These are phyloP conservation scores for Coniochaeta sp. DNA, from an alignment of 2,329 filamentous ascomycete species.

Conservation along the genomic window DNA sequence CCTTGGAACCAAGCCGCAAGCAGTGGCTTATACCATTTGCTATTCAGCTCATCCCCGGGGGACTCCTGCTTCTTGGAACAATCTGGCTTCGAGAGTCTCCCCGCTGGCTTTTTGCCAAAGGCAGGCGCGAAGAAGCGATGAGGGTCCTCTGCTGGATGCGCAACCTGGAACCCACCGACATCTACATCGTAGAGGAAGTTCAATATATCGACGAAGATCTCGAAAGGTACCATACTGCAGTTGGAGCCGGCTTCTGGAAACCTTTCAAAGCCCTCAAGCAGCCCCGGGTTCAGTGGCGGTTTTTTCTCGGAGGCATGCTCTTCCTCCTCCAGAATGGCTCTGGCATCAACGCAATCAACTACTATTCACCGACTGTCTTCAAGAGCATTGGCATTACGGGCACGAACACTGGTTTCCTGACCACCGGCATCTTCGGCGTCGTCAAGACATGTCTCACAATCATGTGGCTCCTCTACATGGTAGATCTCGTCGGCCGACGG, in stretches of 20 bases:
- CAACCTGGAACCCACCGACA: constrained; percentile 44
- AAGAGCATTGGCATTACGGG: constrained; percentile 39
- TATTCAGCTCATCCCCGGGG: constrained; percentile 60
- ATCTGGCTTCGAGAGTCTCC: constrained; percentile 59
- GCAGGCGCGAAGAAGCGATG: constrained; percentile 50
- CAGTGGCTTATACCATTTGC: constrained; percentile 62
- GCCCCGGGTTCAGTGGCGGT: constrained; percentile 57
- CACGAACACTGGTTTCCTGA: constrained; percentile 39
- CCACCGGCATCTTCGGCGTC: constrained; percentile 70
- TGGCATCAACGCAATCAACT: constrained; percentile 75
- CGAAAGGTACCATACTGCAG: constrained; percentile 52
- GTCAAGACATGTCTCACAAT: constrained; percentile 65
- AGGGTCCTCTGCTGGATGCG: constrained; percentile 58
- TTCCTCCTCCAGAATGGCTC: constrained; percentile 75
- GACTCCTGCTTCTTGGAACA: constrained; percentile 52
- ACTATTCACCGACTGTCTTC: constrained; percentile 65
- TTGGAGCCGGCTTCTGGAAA: constrained; percentile 69
- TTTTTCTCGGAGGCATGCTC: constrained; percentile 65
- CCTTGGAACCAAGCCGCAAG: constrained; percentile 34
- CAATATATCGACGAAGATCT: constrained; percentile 63
- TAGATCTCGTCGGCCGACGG: constrained; percentile 49
- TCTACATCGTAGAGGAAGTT: constrained; percentile 68
- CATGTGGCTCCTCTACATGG: constrained; percentile 61
- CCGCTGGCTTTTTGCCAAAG: constrained; percentile 61
- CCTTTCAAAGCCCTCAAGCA: constrained; percentile 54